phyloP scores from a whole-genome alignment of 139 green algal species.

The Monoraphidium neglectum region DNA sequence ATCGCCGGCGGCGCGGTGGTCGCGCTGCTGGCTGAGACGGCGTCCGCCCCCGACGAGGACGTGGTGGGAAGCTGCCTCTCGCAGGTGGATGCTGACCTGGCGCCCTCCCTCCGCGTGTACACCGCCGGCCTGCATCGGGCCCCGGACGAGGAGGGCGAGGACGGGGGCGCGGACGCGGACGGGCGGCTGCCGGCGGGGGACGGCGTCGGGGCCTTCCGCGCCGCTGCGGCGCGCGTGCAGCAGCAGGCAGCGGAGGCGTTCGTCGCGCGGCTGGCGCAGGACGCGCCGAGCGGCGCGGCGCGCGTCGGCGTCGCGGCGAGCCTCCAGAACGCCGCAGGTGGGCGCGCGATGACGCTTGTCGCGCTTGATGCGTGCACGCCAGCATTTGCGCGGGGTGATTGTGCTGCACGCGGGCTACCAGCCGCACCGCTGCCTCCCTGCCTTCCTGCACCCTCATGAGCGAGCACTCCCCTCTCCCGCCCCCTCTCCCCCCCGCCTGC shows the following conservation, averaged over 20 bases:
- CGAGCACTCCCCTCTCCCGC: not conserved
- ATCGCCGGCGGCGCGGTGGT: conserved; percentile 7
- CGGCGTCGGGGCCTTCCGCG: not conserved
- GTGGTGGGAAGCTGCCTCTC: not conserved
- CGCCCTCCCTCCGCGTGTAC: conserved; percentile 3
- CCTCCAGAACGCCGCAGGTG: not conserved
- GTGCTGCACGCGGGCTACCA: not conserved
- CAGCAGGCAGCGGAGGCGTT: conserved; percentile 22
- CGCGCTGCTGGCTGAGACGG: conserved; percentile 12
- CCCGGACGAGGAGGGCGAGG: not conserved
- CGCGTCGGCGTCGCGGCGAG: not conserved
- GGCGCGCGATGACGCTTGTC: not conserved
- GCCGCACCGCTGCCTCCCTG: not conserved
- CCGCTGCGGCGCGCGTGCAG: conserved; percentile 18
- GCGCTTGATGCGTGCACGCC: not conserved
- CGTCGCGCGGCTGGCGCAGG: conserved; percentile 17
- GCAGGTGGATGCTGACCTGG: conserved; percentile 12
- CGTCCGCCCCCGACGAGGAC: conserved; percentile 18
- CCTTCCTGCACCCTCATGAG: too few relatives aligned
- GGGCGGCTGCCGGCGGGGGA: not conserved
- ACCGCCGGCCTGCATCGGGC: not conserved
- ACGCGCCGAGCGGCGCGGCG: conserved; percentile 5
- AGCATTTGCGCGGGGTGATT: not conserved
- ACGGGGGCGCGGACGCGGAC: not conserved
- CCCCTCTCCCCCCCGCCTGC: not conserved